Base-by-base conservation (phyloP, 139 green algal genomes). In the Trebouxia sp. region DNA sequence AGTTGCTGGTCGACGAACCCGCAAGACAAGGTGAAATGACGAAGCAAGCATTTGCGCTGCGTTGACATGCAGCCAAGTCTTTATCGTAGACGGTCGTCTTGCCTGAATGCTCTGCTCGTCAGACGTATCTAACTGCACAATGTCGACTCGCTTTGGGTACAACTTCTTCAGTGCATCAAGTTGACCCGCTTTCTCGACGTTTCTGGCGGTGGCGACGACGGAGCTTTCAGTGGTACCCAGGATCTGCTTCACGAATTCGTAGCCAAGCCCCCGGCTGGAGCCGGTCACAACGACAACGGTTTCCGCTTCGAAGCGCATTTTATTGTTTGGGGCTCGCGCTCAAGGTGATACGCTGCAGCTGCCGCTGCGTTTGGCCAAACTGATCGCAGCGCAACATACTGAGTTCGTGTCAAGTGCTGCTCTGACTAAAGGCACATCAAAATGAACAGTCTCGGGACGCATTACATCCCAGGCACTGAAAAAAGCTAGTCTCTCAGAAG, bases 221-320 rank as follows among this genome's bases (percentile, higher is more conserved):
- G 5, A 6, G 37, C 35, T 50, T 5, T 76, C 39, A 17, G 39
- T 76, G 24, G 15, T 38, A 5, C 51, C 39, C 15, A 76, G 22
- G 39, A 76, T 32, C 14, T 76, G 66, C 66, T 37, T 53, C n/a
- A 53, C 66, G 32, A 53, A 76, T 38, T 53, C 66, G 7, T 51
- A 30, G 12, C 66, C 66, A 17, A 76, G 38, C 5, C 66, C 66
- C 20, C 66, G 38, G 22, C 37, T 76, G 37, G 38, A 48, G 22
- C 66, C 66, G 6, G 66, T 76, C 11, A 76, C 24, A 17, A 76
- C 66, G 22, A 76, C 38, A 50, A 76, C 66, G 7, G 38, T 53
- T 15, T 76, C 66, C 20, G 38, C 5, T 1, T 7, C 51, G 38
- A 76, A 53, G 26, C 0, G 65, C 65, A 65, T 65, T n/a, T n/a